A percentile compares a stretch with the other conserved stretches of the same genome.
These are phyloP conservation scores for Triticum turgidum DNA, from an alignment of 176 grass and related monocot genomes.

Conservation along the genomic window DNA sequence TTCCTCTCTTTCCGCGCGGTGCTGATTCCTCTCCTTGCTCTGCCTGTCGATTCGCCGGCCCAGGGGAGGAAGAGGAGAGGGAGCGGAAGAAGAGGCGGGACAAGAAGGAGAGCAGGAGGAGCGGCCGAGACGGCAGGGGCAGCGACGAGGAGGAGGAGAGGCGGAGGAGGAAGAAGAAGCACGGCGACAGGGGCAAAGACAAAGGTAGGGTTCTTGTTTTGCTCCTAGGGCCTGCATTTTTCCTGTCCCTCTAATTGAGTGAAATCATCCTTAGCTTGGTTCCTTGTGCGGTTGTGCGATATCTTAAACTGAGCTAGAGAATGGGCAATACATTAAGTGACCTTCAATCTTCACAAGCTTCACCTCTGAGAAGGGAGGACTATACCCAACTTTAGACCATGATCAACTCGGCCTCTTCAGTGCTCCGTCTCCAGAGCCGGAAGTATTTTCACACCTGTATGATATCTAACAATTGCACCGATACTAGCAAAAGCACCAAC, in stretches of 20 bases:
- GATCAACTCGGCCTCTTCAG: neutral
- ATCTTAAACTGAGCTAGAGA: neutral
- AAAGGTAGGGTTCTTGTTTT: slow-evolving; percentile 56
- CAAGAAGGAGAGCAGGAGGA: slow-evolving; percentile 49
- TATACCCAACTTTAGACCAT: neutral
- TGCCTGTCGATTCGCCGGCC: slow-evolving; percentile 11
- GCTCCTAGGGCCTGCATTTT: neutral
- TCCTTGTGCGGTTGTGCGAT: no score
- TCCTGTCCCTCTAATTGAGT: neutral
- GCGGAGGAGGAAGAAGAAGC: slow-evolving; percentile 54
- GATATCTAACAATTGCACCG: neutral
- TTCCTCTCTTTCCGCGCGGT: neutral
- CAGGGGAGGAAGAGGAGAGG: slow-evolving; percentile 67
- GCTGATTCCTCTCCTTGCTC: slow-evolving; percentile 11
- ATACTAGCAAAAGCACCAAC: neutral
- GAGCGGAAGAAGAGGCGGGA: slow-evolving; percentile 54
- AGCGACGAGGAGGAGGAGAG: slow-evolving; percentile 43
- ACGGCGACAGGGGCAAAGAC: slow-evolving; percentile 47
- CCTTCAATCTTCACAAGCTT: neutral
- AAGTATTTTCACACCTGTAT: neutral
- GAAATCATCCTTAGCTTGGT: no score
- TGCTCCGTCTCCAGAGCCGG: no score
- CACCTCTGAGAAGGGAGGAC: neutral
- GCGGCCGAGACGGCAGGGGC: neutral
- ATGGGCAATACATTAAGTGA: neutral